Evolutionary conservation across 345 rosid genomes (phyloP).

Genomic region (Lepidium sativum): DNA sequence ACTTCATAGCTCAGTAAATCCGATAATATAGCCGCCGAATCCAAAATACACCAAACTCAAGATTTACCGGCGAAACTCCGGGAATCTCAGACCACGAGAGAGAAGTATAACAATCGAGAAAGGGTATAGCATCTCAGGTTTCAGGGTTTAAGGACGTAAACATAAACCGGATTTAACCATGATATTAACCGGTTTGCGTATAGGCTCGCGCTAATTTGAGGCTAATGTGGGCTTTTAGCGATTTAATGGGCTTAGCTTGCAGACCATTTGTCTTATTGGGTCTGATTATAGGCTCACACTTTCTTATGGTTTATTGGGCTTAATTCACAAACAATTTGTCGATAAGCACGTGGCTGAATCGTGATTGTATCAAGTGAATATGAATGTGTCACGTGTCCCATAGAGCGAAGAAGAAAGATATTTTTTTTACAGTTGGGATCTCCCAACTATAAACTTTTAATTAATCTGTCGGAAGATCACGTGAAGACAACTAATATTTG

Average conservation of each 20-base stretch:
- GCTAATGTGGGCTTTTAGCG: neutral
- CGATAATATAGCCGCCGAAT: neutral
- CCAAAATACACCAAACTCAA: neutral
- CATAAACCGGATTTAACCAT: constrained; percentile 16
- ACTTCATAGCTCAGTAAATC: constrained; percentile 34
- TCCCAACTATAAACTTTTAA: constrained; percentile 15
- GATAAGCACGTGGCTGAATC: too few species aligned
- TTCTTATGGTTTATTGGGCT: neutral
- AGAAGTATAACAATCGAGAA: neutral
- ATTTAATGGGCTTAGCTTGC: neutral
- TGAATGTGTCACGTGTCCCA: constrained; percentile 7
- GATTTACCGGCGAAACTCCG: constrained; percentile 12
- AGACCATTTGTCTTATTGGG: neutral
- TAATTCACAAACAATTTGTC: neutral
- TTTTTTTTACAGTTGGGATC: neutral
- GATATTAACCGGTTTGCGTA: neutral
- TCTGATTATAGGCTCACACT: neutral
- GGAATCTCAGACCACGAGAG: neutral
- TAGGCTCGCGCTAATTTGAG: neutral
- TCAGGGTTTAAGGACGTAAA: constrained; percentile 11
- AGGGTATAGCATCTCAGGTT: neutral
- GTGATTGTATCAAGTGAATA: neutral
- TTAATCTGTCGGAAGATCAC: constrained; percentile 23
- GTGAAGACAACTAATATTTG: constrained; percentile 20
- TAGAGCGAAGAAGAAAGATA: neutral